Percentiles rank a stretch among this genome's conserved stretches.
Evolutionary conservation across 306 rosid species (phyloP).

Genomic region (Castanea mollissima): DNA sequence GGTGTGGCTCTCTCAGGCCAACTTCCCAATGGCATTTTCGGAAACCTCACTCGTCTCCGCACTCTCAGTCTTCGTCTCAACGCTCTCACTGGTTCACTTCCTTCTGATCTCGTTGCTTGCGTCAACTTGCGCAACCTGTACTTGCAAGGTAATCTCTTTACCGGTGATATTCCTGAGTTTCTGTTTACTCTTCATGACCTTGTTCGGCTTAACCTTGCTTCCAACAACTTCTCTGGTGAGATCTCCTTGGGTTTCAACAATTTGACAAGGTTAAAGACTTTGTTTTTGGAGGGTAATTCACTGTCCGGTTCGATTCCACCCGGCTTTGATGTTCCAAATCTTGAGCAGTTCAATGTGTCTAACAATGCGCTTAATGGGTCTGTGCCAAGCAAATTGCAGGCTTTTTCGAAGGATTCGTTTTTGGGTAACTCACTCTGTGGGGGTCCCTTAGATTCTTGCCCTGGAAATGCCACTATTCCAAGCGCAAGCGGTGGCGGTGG

Average conservation of each 20-base stretch:
- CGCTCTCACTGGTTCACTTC: constrained; percentile 44
- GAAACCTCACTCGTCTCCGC: constrained; percentile 41
- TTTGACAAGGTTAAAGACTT: constrained; percentile 44
- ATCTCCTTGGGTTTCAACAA: constrained; percentile 37
- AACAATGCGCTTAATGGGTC: constrained; percentile 52
- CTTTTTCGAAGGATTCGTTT: constrained; percentile 37
- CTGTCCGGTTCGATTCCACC: constrained; percentile 42
- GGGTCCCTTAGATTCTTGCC: constrained; percentile 45
- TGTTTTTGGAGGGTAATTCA: constrained; percentile 46
- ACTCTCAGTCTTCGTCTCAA: constrained; percentile 60
- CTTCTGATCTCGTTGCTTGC: constrained; percentile 46
- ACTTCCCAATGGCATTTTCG: constrained; percentile 46
- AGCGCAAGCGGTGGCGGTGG: constrained; percentile 13
- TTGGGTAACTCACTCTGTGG: constrained; percentile 58
- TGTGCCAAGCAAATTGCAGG: constrained; percentile 45
- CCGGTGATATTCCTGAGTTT: constrained; percentile 49
- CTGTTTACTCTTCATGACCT: constrained; percentile 30
- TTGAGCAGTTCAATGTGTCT: constrained; percentile 57
- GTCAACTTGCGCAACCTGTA: constrained; percentile 50
- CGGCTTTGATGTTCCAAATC: constrained; percentile 13
- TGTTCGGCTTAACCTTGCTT: constrained; percentile 50
- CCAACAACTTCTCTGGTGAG: constrained; percentile 48
- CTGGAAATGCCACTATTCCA: constrained; percentile 25
- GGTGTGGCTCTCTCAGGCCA: constrained; percentile 54
- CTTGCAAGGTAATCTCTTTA: constrained; percentile 47